Conservation (phyloP, 2,329 filamentous ascomycete species). For the Paecilomyces niveus region DNA sequence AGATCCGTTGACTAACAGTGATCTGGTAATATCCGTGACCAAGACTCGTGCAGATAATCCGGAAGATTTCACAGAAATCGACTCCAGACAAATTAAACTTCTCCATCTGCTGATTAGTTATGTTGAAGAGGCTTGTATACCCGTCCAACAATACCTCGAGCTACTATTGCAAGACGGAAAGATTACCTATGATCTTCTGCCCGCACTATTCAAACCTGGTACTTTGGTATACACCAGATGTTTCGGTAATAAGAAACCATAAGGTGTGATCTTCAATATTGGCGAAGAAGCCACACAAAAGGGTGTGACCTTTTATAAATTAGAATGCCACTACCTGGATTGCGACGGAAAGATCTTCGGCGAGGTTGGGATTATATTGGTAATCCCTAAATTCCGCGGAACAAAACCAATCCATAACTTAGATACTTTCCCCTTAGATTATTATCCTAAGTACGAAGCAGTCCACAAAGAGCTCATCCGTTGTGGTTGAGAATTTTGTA, state of each 20-base stretch:
- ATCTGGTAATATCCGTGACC: background rate
- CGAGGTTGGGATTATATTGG: too few relatives aligned
- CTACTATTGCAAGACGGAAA: conserved; percentile 12
- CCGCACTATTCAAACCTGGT: conserved; percentile 21
- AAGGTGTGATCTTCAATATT: conserved; percentile 13
- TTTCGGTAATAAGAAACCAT: conserved; percentile 10
- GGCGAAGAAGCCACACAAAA: conserved; percentile 2
- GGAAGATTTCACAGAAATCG: background rate
- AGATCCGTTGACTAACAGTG: background rate
- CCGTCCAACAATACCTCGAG: conserved; percentile 5
- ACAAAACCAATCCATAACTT: too few relatives aligned
- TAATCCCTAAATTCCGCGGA: too few relatives aligned
- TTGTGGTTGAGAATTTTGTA: too few relatives aligned
- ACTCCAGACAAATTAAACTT: background rate
- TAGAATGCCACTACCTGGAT: background rate
- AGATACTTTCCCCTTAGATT: too few relatives aligned
- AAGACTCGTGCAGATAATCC: background rate
- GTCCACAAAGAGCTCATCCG: too few relatives aligned
- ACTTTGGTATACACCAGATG: conserved; percentile 13
- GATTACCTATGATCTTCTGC: conserved; percentile 23
- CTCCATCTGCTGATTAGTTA: background rate
- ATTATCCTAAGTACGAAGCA: too few relatives aligned
- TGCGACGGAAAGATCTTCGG: too few relatives aligned
- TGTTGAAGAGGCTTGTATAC: background rate
- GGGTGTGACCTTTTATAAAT: background rate